Conservation (phyloP, 352 stramenopile species). For the Globisporangium paddicum region DNA sequence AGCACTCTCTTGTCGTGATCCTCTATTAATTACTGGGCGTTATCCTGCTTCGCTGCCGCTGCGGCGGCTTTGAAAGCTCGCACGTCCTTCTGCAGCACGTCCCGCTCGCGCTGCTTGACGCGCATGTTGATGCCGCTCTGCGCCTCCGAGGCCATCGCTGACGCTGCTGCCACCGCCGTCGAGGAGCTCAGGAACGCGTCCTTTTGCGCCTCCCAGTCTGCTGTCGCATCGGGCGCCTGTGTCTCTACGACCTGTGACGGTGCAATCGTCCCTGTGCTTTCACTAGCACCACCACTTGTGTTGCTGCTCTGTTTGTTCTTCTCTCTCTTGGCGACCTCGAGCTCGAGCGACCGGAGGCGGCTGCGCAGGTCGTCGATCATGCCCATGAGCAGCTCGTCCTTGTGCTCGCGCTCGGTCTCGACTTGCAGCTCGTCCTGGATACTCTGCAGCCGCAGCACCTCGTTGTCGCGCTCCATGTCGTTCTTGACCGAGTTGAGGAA, state of each 20-base stretch:
- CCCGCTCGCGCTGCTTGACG: conserved; percentile 41
- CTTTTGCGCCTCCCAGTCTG: conserved; percentile 32
- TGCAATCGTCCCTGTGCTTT: conserved; percentile 6
- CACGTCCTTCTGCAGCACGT: conserved; percentile 43
- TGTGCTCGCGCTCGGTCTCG: conserved; percentile 36
- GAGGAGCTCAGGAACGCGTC: conserved; percentile 20
- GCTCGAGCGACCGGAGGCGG: conserved; percentile 51
- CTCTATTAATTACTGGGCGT: neutral
- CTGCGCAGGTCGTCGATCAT: conserved; percentile 60
- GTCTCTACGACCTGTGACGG: conserved; percentile 4
- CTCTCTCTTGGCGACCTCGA: conserved; percentile 28
- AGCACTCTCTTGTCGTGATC: neutral
- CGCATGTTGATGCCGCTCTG: conserved; percentile 43
- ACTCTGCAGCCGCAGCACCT: conserved; percentile 36
- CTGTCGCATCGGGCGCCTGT: conserved; percentile 5
- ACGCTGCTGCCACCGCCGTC: neutral
- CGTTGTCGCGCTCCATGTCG: conserved; percentile 66
- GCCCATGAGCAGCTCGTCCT: conserved; percentile 41
- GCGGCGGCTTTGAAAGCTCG: conserved; percentile 30
- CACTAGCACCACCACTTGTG: neutral
- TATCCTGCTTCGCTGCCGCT: conserved; percentile 12
- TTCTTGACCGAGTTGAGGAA: conserved; percentile 71
- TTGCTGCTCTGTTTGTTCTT: conserved; percentile 13
- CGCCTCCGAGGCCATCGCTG: conserved; percentile 6
- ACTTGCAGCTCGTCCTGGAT: conserved; percentile 35